Base-by-base conservation (phyloP, 306 rosid genomes). In the Vachellia collinsii region DNA sequence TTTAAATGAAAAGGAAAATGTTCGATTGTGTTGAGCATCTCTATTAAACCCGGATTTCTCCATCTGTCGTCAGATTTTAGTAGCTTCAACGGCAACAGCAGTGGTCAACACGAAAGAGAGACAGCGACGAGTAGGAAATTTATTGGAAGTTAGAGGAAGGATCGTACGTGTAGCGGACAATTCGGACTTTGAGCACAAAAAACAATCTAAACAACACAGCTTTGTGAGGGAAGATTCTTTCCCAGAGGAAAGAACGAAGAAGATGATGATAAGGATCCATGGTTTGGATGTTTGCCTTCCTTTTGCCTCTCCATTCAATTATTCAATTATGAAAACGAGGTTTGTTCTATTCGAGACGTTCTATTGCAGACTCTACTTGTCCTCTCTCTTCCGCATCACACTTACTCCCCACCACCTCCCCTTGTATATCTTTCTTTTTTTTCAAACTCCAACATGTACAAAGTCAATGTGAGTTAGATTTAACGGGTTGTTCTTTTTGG, bases 1-100 rank as follows among this genome's bases (percentile, higher is more conserved):
- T n/a, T n/a, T n/a, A n/a, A n/a, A 82, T 34, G 86, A 85, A 77
- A 11, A 58, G 11, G 82, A 72, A 79, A 13, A 77, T 17, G 88
- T 48, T 22, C 74, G 86, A 64, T 43, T 62, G 36, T 67, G 42
- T 72, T 81, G 84, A 51, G 78, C 84, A 20, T 76, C 92, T 74
- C 85, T 80, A 74, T 77, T 41, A n/a, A 41, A 44, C 81, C 83
- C 73, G 25, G 89, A 84, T 44, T 72, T 82, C 56, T 82, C 82
- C 96, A 89, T 94, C 22, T 7, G 46, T 11, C 36, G 11, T 56
- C 41, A 48, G 64, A 48, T 77, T 78, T 22, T 82, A 46, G 78
- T n/a, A 64, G 53, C 70, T 76, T 81, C 6, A 79, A 54, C 48
- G 62, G 66, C 43, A 79, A 65, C 36, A 43, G 73, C 22, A 70